Conservation (phyloP, 257 asterid species). For the Coffea canephora region DNA sequence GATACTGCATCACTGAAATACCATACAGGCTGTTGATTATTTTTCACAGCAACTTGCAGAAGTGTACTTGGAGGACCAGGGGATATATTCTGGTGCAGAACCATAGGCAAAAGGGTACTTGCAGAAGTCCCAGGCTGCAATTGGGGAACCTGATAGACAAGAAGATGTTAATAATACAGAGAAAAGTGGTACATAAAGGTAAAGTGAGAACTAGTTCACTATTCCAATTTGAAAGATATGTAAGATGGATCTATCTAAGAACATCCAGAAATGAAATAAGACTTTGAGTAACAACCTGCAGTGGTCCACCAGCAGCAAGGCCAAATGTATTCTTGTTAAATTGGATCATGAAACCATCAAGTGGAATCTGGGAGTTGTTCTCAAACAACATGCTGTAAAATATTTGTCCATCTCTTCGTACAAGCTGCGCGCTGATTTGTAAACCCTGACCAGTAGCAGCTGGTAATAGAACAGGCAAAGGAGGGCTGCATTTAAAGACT, state of each 20-base stretch:
- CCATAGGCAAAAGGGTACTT: conserved; percentile 84
- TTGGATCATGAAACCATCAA: conserved; percentile 98
- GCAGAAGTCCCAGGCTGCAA: conserved; percentile 88
- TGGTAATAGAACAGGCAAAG: conserved; percentile 76
- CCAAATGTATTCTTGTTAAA: conserved; percentile 98
- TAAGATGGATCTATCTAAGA: background rate
- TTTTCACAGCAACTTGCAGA: conserved; percentile 95
- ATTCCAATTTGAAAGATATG: background rate
- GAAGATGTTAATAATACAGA: conserved; percentile 15
- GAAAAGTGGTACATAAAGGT: background rate
- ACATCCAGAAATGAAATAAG: background rate
- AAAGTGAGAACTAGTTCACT: background rate
- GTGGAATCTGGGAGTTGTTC: conserved; percentile 71
- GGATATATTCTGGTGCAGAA: conserved; percentile 74
- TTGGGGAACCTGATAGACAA: conserved; percentile 62
- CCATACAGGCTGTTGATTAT: conserved; percentile 98
- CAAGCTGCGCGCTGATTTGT: conserved; percentile 88
- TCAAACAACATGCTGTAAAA: conserved; percentile 92
- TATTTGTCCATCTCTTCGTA: conserved; percentile 82
- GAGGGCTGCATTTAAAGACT: conserved; percentile 59
- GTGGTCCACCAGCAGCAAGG: conserved; percentile 85
- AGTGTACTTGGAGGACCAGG: conserved; percentile 79
- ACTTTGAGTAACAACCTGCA: conserved; percentile 56
- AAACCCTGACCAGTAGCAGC: conserved; percentile 87
- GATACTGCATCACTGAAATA: conserved; percentile 76